phyloP scores from a whole-genome alignment of 768 basidiomycete species.

The Tylopilus intermedius region DNA sequence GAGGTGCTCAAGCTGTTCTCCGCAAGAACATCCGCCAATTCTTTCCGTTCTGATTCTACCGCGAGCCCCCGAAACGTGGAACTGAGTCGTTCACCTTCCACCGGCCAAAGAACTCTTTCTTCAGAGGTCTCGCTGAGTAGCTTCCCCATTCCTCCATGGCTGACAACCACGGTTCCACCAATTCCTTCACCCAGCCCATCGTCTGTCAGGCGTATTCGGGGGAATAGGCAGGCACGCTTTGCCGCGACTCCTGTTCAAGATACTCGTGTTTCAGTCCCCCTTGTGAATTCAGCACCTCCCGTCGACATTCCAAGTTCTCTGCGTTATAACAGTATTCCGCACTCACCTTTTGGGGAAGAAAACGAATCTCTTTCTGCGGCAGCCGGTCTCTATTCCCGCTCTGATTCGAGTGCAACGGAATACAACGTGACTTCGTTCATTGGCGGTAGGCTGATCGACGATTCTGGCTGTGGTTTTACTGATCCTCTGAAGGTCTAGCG shows the following conservation, averaged over 20 bases:
- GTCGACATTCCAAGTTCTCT: constrained; percentile 20
- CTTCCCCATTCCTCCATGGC: constrained; percentile 61
- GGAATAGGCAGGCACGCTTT: constrained; percentile 18
- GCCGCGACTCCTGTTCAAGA: constrained; percentile 8
- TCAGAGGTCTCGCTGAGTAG: constrained; percentile 65
- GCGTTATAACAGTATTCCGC: constrained; percentile 13
- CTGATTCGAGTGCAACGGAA: constrained; percentile 46
- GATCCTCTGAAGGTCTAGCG: constrained; percentile 31
- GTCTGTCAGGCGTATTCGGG: constrained; percentile 19
- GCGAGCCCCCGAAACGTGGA: constrained; percentile 4
- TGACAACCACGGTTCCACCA: constrained; percentile 14
- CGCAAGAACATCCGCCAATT: constrained; percentile 23
- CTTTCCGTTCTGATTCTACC: constrained; percentile 33
- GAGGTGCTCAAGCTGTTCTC: constrained; percentile 50
- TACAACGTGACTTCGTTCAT: constrained; percentile 78
- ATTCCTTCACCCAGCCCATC: constrained; percentile 14
- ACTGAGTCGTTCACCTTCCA: constrained; percentile 22
- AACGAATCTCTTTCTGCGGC: constrained; percentile 8
- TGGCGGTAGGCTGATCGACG: constrained; percentile 33
- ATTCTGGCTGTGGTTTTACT: not conserved
- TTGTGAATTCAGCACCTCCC: constrained; percentile 22
- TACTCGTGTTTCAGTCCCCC: constrained; percentile 17
- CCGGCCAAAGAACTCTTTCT: constrained; percentile 22
- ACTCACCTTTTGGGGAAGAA: constrained; percentile 15
- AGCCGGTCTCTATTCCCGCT: constrained; percentile 19